Percentiles rank a stretch among this genome's conserved stretches.
Conservation (phyloP, 2,329 filamentous ascomycete genomes). For the Aspergillus alliaceus region DNA sequence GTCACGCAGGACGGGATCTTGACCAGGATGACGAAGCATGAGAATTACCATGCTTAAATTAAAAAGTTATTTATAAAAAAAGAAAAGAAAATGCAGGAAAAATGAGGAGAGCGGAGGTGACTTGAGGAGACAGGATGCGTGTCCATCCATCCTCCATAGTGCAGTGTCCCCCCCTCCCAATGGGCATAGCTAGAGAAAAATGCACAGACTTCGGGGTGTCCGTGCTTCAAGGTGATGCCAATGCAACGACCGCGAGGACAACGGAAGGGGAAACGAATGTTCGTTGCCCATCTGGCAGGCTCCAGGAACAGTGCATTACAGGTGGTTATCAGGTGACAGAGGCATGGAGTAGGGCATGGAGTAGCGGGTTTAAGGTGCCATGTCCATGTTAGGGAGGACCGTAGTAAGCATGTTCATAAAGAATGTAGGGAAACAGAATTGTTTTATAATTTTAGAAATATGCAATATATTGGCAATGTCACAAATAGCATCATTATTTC, state of each 20-base stretch:
- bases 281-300: neutral
- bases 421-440: no score
- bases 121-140: neutral
- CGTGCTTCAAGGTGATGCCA: neutral
- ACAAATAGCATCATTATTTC: neutral
- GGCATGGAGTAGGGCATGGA: no score
- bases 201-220: neutral
- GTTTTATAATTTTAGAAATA: no score
- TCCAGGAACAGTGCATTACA: neutral
- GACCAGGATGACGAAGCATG: neutral
- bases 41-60: neutral
- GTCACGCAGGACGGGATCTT: conserved; percentile 6
- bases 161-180: neutral
- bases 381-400: neutral
- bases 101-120: neutral
- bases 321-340: neutral
- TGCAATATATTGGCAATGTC: neutral
- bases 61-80: neutral
- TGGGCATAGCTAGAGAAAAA: neutral
- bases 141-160: neutral
- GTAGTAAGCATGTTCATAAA: no score
- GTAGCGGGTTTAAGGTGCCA: neutral
- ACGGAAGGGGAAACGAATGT: neutral
- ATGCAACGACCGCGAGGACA: neutral
- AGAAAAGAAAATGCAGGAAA: neutral